Evolutionary conservation across 1,284 basidiomycete species (phyloP).

Genomic region (Microbotryomycetes sp.): DNA sequence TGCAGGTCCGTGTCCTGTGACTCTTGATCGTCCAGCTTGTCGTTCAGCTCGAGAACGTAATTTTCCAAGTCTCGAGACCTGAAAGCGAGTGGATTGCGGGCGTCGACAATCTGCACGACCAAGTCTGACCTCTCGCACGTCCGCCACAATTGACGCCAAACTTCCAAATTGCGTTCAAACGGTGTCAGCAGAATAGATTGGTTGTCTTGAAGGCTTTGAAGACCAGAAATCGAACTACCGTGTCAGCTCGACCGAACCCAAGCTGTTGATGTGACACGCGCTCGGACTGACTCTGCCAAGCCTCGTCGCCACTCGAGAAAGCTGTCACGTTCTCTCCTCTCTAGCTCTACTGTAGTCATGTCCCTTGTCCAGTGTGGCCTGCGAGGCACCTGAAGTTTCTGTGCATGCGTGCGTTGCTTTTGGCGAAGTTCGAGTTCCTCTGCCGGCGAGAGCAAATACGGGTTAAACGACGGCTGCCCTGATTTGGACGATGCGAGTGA

Average conservation of each 20-base stretch:
- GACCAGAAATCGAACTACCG: no score
- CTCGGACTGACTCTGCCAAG: conserved; percentile 69
- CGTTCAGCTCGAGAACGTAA: conserved; percentile 56
- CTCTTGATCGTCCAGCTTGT: neutral
- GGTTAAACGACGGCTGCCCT: conserved; percentile 62
- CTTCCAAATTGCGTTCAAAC: conserved; percentile 91
- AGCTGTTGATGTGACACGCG: no score
- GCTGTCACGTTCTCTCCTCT: conserved; percentile 75
- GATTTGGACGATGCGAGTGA: conserved; percentile 44
- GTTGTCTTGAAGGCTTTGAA: conserved; percentile 63
- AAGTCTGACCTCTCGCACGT: conserved; percentile 90
- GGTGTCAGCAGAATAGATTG: conserved; percentile 76
- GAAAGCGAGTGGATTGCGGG: conserved; percentile 82
- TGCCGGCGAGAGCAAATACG: conserved; percentile 73
- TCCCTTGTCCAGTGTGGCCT: conserved; percentile 71
- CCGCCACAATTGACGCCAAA: conserved; percentile 94
- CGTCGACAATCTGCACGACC: conserved; percentile 91
- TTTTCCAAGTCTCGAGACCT: conserved; percentile 84
- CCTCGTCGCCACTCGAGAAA: conserved; percentile 87
- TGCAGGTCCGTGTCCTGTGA: neutral
- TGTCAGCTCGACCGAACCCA: no score
- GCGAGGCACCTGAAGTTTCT: conserved; percentile 71
- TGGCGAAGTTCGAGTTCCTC: conserved; percentile 69
- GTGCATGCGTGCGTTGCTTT: conserved; percentile 65
- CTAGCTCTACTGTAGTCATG: conserved; percentile 68